Base-by-base conservation (phyloP, 371 early-diverging fungal species). In the Quaeritorhiza haematococci region DNA sequence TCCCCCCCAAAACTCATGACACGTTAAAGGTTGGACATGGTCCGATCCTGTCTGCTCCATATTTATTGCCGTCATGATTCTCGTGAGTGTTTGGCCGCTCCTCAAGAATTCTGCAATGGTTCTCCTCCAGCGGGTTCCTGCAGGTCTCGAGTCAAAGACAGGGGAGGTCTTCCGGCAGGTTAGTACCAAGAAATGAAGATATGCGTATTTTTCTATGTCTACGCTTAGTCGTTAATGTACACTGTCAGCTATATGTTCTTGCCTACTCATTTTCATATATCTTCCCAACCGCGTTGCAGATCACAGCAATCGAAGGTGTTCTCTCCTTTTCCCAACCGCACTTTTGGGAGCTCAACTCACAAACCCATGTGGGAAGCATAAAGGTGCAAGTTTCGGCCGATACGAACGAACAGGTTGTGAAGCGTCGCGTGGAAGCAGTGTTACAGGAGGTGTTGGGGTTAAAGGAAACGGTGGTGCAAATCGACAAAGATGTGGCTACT, bases 11-110 rank as follows among this genome's bases (percentile, higher is more conserved):
- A 13, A 13, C 19, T 35, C 26, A 35, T 44, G 51, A 35, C 17
- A 5, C n/a, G n/a, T n/a, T 3, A 35, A 46, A 71, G 74, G 68
- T 3, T 94, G 95, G 95, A 89, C 88, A 13, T 93, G 94, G 33
- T 86, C 93, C 48, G 98, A 97, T 68, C 95, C 98, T 0, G 79
- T 94, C 44, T 93, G 93, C n/a, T 93, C 94, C 10, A 79, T 97
- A 33, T 82, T 93, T 49, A 94, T 97, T 59, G 91, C 94, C 0
- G 66, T 83, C 8, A 69, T 97, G 33, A 95, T 93, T 29, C 87
- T 95, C 57, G 64, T 84, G 52, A 86, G 86, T 24, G 91, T 91
- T 3, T 80, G 91, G 50, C 95, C 97, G 0, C 76, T 96, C 27
- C 85, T 96, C 45, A 75, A 74, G 41, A 75, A 82, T 51, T 85